These are phyloP conservation scores for Pyronema omphalodes DNA, from an alignment of 495 filamentous ascomycete species.

Conservation along the genomic window DNA sequence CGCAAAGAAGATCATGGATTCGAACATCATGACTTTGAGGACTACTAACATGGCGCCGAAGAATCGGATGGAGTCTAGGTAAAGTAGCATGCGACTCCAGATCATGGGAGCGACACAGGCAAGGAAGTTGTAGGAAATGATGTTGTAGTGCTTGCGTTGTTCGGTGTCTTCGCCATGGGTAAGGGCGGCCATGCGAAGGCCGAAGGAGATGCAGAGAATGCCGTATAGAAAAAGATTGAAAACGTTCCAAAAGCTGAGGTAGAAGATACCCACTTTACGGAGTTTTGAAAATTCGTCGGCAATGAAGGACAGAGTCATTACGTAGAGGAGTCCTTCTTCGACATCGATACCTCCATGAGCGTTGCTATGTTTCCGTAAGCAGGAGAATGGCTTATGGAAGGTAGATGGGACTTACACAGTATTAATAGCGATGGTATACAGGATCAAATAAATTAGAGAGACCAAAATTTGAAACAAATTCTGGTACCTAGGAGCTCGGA, in stretches of 20 bases:
- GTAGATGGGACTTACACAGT: slow-evolving; percentile 29
- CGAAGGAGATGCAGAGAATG: slow-evolving; percentile 55
- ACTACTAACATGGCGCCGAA: slow-evolving; percentile 97
- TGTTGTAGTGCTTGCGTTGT: slow-evolving; percentile 48
- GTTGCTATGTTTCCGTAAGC: slow-evolving; percentile 5
- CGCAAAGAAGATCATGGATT: slow-evolving; percentile 92
- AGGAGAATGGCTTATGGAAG: neutral
- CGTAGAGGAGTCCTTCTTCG: slow-evolving; percentile 68
- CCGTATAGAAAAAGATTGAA: slow-evolving; percentile 75
- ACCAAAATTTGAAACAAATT: slow-evolving; percentile 74
- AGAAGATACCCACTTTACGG: slow-evolving; percentile 74
- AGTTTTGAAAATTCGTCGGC: slow-evolving; percentile 73
- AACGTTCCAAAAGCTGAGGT: slow-evolving; percentile 86
- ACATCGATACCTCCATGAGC: slow-evolving; percentile 58
- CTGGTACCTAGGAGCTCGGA: slow-evolving; percentile 83
- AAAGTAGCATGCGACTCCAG: slow-evolving; percentile 83
- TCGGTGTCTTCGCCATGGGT: slow-evolving; percentile 35
- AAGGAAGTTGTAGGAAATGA: slow-evolving; percentile 74
- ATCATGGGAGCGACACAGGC: slow-evolving; percentile 93
- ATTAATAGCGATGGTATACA: slow-evolving; percentile 86
- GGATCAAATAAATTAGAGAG: slow-evolving; percentile 58
- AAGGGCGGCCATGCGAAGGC: slow-evolving; percentile 59
- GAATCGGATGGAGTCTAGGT: slow-evolving; percentile 84
- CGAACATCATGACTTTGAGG: slow-evolving; percentile 97
- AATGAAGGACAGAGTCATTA: slow-evolving; percentile 85